Conservation (phyloP, 306 rosid genomes). For the Lathyrus oleraceus region DNA sequence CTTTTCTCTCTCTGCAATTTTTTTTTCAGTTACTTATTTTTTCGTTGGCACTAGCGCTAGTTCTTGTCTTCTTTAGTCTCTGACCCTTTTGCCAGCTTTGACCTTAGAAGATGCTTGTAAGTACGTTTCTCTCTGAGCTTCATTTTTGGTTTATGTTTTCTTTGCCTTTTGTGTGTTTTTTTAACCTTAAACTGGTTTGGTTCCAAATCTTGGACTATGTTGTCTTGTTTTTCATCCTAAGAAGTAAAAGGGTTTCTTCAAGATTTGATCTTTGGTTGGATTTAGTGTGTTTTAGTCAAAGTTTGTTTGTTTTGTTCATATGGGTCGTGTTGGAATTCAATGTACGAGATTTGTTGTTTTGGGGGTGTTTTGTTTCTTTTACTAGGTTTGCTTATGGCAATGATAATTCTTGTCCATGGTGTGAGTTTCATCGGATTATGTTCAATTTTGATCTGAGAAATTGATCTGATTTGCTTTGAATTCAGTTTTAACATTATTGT, state of each 20-base stretch:
- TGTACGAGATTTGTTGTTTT: slow-evolving; percentile 11
- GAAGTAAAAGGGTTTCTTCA: slow-evolving; percentile 17
- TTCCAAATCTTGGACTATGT: slow-evolving; percentile 39
- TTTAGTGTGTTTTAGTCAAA: slow-evolving; percentile 29
- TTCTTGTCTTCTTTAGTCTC: slow-evolving; percentile 52
- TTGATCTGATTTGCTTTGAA: slow-evolving; percentile 24
- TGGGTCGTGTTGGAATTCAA: slow-evolving; percentile 5
- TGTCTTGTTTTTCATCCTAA: neutral
- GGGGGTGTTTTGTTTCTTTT: slow-evolving; percentile 6
- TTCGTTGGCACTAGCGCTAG: slow-evolving; percentile 42
- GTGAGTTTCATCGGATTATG: slow-evolving; percentile 18
- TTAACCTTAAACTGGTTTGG: slow-evolving; percentile 10
- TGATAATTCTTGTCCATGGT: slow-evolving; percentile 16
- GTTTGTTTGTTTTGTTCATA: slow-evolving; percentile 13
- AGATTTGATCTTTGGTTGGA: slow-evolving; percentile 36
- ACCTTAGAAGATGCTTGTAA: slow-evolving; percentile 95
- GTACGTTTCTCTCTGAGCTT: slow-evolving; percentile 71
- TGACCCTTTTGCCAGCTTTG: slow-evolving; percentile 55
- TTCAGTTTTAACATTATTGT: slow-evolving; percentile 11
- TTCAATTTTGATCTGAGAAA: slow-evolving; percentile 15
- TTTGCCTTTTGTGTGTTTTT: slow-evolving; percentile 22
- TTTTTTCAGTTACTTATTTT: slow-evolving; percentile 4
- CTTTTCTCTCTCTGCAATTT: slow-evolving; percentile 30
- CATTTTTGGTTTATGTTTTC: slow-evolving; percentile 20
- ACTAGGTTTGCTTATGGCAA: neutral